Conservation (phyloP, 306 rosid genomes). For the Comarum palustre region DNA sequence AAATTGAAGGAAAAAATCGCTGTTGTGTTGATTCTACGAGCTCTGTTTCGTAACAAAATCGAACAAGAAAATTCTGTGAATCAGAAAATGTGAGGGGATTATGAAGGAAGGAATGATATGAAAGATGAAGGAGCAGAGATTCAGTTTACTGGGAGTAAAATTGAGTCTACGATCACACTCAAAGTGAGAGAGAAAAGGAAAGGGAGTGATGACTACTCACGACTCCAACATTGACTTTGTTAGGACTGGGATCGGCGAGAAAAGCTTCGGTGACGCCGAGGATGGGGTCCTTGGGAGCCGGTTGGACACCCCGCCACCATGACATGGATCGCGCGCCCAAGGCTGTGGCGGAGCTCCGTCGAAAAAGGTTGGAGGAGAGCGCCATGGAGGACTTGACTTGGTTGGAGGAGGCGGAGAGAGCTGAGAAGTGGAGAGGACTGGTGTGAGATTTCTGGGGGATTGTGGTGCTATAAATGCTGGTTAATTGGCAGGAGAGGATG, state of each 20-base stretch:
- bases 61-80: not conserved
- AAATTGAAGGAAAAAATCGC: not conserved
- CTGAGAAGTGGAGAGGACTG: not conserved
- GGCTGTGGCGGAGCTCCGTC: slow-evolving; percentile 36
- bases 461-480: too few species aligned
- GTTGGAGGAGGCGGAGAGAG: not conserved
- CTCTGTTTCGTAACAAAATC: not conserved
- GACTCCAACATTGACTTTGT: slow-evolving; percentile 91
- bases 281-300: slow-evolving; percentile 91
- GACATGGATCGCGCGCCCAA: slow-evolving; percentile 61
- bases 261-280: slow-evolving; percentile 98
- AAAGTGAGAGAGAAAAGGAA: not conserved
- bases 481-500: too few species aligned
- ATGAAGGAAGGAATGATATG: too few species aligned
- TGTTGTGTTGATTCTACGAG: not conserved
- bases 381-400: slow-evolving; percentile 34
- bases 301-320: slow-evolving; percentile 76
- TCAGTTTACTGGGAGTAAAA: not conserved
- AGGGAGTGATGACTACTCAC: slow-evolving; percentile 54
- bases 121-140: slow-evolving; percentile 4
- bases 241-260: slow-evolving; percentile 83
- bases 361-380: slow-evolving; percentile 31
- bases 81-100: not conserved
- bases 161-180: not conserved
- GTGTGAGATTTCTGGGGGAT: too few species aligned